phyloP scores from a whole-genome alignment of 805 yeast species.

The Saccharomycopsis sp. region DNA sequence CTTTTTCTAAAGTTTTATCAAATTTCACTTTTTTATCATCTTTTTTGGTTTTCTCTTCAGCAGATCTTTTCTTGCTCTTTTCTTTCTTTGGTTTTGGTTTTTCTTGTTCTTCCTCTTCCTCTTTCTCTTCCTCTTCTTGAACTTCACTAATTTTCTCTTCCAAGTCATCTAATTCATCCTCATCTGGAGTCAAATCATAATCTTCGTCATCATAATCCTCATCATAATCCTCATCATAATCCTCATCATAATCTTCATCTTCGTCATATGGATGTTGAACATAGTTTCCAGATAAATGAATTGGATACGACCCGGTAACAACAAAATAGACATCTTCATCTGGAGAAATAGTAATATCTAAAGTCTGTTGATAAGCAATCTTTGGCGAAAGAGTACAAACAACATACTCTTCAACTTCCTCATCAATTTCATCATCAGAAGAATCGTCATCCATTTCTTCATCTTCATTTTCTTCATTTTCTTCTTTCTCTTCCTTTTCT shows the following conservation, averaged over 20 bases:
- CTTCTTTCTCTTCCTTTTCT: slow-evolving; percentile 39
- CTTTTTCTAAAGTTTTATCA: slow-evolving; percentile 87
- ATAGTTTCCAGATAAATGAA: slow-evolving; percentile 91
- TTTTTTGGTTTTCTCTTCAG: slow-evolving; percentile 49
- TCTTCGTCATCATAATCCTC: slow-evolving; percentile 38
- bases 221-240: slow-evolving; percentile 43
- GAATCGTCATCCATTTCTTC: slow-evolving; percentile 45
- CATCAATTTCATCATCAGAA: slow-evolving; percentile 56
- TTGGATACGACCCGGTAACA: slow-evolving; percentile 91
- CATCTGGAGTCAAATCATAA: slow-evolving; percentile 69
- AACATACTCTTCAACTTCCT: slow-evolving; percentile 75
- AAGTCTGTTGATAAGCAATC: slow-evolving; percentile 76
- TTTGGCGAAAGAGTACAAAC: slow-evolving; percentile 88
- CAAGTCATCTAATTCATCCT: slow-evolving; percentile 61
- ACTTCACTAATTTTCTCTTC: slow-evolving; percentile 68
- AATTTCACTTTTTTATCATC: slow-evolving; percentile 60
- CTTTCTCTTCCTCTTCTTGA: slow-evolving; percentile 46
- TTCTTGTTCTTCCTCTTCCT: slow-evolving; percentile 71
- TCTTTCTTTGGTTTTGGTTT: slow-evolving; percentile 19
- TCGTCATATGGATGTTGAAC: slow-evolving; percentile 91
- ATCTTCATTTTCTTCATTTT: slow-evolving; percentile 44
- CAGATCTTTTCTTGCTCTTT: slow-evolving; percentile 20
- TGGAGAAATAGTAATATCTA: slow-evolving; percentile 85
- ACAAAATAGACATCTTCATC: slow-evolving; percentile 92
- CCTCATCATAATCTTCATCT: slow-evolving; percentile 46